Evolutionary conservation across 768 basidiomycete genomes (phyloP), one percentile per base, ranked within the genome.

Genomic region (Pleurotus giganteus): DNA sequence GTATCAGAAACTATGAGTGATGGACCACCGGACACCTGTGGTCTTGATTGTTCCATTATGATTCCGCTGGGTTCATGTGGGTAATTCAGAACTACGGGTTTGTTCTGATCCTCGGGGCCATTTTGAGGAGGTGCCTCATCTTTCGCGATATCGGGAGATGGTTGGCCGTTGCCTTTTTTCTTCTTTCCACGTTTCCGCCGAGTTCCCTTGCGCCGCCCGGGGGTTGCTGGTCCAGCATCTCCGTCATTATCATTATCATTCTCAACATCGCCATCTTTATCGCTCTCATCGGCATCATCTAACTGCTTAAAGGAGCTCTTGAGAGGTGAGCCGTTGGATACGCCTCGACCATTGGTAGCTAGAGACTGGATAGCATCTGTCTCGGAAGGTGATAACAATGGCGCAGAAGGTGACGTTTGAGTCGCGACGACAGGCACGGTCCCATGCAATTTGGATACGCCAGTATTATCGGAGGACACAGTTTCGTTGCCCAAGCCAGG

Each of bases 1-100:
- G 75, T 79, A 44, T 92, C 88, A 4, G 90, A 89, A 13, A 94
- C 85, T 19, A 83, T 62, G 39, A 93, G 71, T 0, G 86, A 87
- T 4, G 85, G 73, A 62, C 47, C 4, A 65, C 59, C 4, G 67
- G 58, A 7, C 66, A 11, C 31, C 53, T 26, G 32, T 49, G 19
- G 34, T 55, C 17, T 44, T 21, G 49, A 34, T 21, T 21, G 15
- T 37, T 51, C 49, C 34, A 51, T 51, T 34, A 51, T 13, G 24
- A 51, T 51, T 15, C 49, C 49, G 24, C 31, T 34, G 12, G 13
- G 49, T 27, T 12, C 44, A 23, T 8, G 19, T 26, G 19, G 24
- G 21, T 8, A 11, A n/a, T 17, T 43, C 44, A 26, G 4, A 64
- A 62, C 31, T 63, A 52, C 49, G 32, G 61, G 52, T 55, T 41